phyloP scores from a whole-genome alignment of 2,329 filamentous ascomycete species.

The Whalleya microplaca region DNA sequence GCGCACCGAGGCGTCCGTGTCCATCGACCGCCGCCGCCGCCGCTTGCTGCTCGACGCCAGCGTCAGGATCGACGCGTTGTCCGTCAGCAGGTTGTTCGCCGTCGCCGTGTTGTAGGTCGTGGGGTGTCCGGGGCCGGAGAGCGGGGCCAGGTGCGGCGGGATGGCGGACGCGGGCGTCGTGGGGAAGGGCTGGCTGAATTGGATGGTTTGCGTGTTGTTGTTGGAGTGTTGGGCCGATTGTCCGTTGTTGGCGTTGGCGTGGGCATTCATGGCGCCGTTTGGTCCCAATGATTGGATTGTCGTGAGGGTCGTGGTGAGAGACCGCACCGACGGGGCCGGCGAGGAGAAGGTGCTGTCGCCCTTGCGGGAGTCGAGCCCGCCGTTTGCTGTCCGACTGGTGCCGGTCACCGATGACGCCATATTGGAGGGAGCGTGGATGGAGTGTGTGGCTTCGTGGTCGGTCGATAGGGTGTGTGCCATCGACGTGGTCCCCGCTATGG shows the following conservation, averaged over 20 bases:
- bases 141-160: conserved; percentile 67
- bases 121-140: conserved; percentile 51
- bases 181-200: conserved; percentile 69
- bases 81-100: conserved; percentile 79
- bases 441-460: conserved; percentile 75
- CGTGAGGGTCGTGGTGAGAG: conserved; percentile 80
- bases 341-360: conserved; percentile 83
- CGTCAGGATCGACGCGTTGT: conserved; percentile 85
- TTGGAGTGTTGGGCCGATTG: conserved; percentile 49
- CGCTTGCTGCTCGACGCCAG: conserved; percentile 82
- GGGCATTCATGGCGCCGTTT: conserved; percentile 47
- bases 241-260: conserved; percentile 41
- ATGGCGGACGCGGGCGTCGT: conserved; percentile 72
- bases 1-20: conserved; percentile 84
- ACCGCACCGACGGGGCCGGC: conserved; percentile 78
- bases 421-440: conserved; percentile 77
- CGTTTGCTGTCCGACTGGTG: conserved; percentile 71
- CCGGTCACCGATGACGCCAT: conserved; percentile 68
- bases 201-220: conserved; percentile 53
- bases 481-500: conserved; percentile 70
- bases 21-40: conserved; percentile 75
- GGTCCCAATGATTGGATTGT: conserved; percentile 79
- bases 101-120: conserved; percentile 78
- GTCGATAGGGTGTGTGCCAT: conserved; percentile 82
- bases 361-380: conserved; percentile 68